These are phyloP conservation scores for Ceraceosorus guamensis DNA, from an alignment of 1,284 basidiomycete species.

Conservation along the genomic window DNA sequence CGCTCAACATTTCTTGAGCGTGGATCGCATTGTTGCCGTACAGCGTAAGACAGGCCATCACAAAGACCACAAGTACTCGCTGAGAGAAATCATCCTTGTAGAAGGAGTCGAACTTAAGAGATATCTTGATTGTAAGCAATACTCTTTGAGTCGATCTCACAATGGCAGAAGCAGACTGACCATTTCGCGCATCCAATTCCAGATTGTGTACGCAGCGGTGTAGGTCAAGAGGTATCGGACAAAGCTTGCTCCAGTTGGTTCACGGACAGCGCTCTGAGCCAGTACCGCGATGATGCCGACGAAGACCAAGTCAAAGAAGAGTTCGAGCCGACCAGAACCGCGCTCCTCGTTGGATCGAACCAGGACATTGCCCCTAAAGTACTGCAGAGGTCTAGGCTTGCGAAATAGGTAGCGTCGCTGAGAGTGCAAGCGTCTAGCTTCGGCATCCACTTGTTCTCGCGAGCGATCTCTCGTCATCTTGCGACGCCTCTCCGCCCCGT, in stretches of 20 bases:
- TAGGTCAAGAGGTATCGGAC: slow-evolving; percentile 36
- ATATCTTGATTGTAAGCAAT: neutral
- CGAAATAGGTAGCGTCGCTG: slow-evolving; percentile 32
- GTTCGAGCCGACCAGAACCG: slow-evolving; percentile 21
- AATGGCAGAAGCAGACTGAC: too few species aligned
- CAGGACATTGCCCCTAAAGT: slow-evolving; percentile 29
- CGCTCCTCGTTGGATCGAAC: slow-evolving; percentile 31
- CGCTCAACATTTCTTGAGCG: slow-evolving; percentile 14
- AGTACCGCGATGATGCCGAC: slow-evolving; percentile 36
- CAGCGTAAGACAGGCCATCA: slow-evolving; percentile 34
- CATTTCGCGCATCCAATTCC: slow-evolving; percentile 34
- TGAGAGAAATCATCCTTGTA: slow-evolving; percentile 35
- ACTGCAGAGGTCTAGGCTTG: slow-evolving; percentile 32
- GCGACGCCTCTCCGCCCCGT: neutral
- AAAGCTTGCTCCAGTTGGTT: slow-evolving; percentile 24
- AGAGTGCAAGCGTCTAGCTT: slow-evolving; percentile 21
- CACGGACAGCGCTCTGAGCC: slow-evolving; percentile 29
- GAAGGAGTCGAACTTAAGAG: slow-evolving; percentile 34
- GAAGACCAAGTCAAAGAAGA: slow-evolving; percentile 6
- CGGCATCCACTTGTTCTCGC: slow-evolving; percentile 15
- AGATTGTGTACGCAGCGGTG: slow-evolving; percentile 29
- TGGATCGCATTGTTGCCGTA: slow-evolving; percentile 36
- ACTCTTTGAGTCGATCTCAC: too few species aligned
- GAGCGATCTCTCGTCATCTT: slow-evolving; percentile 10
- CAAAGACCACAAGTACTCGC: slow-evolving; percentile 26